Base-by-base conservation (phyloP, 148 eudicot genomes). In the Diospyros kaki region DNA sequence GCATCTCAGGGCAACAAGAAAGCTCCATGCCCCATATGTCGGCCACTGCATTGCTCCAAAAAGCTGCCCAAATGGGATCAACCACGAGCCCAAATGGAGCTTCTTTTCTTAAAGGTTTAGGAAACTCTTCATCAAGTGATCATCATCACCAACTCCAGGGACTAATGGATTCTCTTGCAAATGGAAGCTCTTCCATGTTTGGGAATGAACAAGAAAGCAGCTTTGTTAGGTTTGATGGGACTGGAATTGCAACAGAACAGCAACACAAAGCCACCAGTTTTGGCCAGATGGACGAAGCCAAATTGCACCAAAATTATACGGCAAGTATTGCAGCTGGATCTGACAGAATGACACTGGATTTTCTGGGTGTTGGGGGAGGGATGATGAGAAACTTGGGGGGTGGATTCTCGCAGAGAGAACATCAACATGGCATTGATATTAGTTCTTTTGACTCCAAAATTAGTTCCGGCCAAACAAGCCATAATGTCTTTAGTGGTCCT, bases 41-140 rank as follows among this genome's bases (percentile, higher is more conserved):
- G 0, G 93, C 93, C 1, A 87, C 93, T 4, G 93, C 93, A 46
- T 83, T 89, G 69, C 86, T 89, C 6, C 93, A 89, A 42, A 87
- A 87, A 76, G 93, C 93, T 2, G 93, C 91, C 48, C 93, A 87
- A 46, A 74, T 89, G 83, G 93, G 91, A 52, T 86, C 91, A 71
- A 87, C 88, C 52, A 73, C 90, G 60, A 80, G 74, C 79, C 82
- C 75, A 45, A 76, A 78, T 7, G 69, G 68, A 77, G 71, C 59
- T 62, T 81, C 3, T 66, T 79, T 1, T 58, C 65, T 8, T 48
- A 10, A 15, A 40, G 9, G 45, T 28, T 45, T 66, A 60, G 17
- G 11, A 3, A 3, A n/a, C 2, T 8, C 15, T 2, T 8, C 18
- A 15, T 3, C 18, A 48, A 48, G 6, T 7, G 68, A n/a, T 6